Conservation (phyloP, 768 basidiomycete genomes). For the Lactifluus volemus region DNA sequence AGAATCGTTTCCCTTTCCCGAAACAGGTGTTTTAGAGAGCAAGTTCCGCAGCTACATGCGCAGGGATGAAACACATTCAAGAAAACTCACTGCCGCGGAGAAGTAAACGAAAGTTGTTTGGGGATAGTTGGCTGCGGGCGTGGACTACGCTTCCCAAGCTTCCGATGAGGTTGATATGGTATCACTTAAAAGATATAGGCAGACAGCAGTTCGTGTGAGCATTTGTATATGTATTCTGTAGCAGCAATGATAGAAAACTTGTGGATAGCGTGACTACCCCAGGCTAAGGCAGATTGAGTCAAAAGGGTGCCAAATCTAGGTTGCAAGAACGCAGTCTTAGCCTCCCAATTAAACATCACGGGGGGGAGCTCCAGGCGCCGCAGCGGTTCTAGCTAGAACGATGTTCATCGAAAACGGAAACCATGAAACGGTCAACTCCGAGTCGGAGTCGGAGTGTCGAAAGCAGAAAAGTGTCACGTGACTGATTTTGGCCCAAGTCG, state of each 20-base stretch:
- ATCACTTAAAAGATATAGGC: background rate
- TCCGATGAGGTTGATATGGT: background rate
- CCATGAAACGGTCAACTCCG: no score
- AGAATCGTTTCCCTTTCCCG: background rate
- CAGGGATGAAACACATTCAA: background rate
- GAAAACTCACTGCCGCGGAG: no score
- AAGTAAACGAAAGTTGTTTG: background rate
- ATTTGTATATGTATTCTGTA: background rate
- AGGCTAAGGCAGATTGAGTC: background rate
- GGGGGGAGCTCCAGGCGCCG: no score
- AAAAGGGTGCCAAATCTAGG: no score
- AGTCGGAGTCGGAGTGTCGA: no score
- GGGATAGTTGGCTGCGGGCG: background rate
- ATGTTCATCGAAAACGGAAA: no score
- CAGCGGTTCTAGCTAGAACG: no score
- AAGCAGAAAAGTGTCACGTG: no score
- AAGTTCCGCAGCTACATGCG: background rate
- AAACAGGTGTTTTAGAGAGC: background rate
- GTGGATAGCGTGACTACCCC: background rate
- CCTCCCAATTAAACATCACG: no score
- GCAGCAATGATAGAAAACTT: background rate
- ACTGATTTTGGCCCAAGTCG: no score
- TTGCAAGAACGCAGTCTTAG: no score
- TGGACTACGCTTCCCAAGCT: background rate
- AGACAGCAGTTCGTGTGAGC: background rate